Conservation (phyloP, 768 basidiomycete species). For the Boletus reticuloceps region DNA sequence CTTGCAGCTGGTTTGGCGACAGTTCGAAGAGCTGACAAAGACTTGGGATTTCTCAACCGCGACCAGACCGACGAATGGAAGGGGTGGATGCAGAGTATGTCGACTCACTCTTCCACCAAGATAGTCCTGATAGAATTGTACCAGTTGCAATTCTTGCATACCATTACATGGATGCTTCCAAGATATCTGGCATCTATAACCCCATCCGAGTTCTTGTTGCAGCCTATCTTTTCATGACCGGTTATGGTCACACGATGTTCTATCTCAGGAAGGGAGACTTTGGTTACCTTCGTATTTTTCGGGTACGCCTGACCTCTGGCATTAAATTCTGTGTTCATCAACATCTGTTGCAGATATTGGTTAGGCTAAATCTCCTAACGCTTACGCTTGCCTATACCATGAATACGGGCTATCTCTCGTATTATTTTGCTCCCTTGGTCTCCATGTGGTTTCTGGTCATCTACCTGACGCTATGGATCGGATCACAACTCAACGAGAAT, state of each 20-base stretch:
- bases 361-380: constrained; percentile 83
- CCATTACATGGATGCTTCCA: constrained; percentile 88
- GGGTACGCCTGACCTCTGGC: constrained; percentile 39
- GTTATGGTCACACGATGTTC: constrained; percentile 86
- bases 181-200: constrained; percentile 91
- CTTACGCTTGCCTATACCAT: constrained; percentile 82
- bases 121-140: neutral
- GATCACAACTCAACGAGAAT: constrained; percentile 70
- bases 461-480: constrained; percentile 73
- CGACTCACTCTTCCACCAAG: neutral
- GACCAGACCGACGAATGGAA: constrained; percentile 98
- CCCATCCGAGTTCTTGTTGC: constrained; percentile 87
- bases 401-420: constrained; percentile 89
- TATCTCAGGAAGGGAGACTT: constrained; percentile 91
- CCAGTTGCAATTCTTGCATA: constrained; percentile 88
- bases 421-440: constrained; percentile 89
- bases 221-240: constrained; percentile 89
- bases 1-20: constrained; percentile 61
- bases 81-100: constrained; percentile 95
- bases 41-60: constrained; percentile 85
- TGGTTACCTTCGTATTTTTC: constrained; percentile 71
- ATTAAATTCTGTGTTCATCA: neutral
- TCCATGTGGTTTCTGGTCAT: constrained; percentile 89
- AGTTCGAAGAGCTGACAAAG: constrained; percentile 70
- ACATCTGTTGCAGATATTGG: constrained; percentile 50